phyloP scores from a whole-genome alignment of 2,329 filamentous ascomycete genomes.

The Sclerotinia trifoliorum region DNA sequence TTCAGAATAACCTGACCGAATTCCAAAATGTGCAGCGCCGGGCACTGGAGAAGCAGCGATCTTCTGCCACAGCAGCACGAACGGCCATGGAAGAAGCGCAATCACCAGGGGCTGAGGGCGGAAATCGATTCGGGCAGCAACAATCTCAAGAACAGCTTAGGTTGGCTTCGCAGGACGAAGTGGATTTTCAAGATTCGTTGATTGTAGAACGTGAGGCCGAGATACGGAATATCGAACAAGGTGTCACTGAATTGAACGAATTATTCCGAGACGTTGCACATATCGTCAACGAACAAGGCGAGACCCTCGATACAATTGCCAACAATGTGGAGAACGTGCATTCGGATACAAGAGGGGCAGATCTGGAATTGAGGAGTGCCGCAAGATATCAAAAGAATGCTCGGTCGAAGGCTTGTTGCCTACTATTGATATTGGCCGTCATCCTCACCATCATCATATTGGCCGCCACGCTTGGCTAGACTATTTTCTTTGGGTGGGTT shows the following conservation, averaged over 20 bases:
- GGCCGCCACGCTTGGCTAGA: conserved; percentile 73
- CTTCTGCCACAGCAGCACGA: conserved; percentile 78
- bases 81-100: conserved; percentile 68
- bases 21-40: conserved; percentile 90
- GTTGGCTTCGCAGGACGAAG: conserved; percentile 86
- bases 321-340: conserved; percentile 84
- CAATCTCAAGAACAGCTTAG: conserved; percentile 75
- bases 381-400: conserved; percentile 94
- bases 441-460: conserved; percentile 88
- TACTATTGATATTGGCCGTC: conserved; percentile 83
- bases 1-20: conserved; percentile 81
- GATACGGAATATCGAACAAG: conserved; percentile 96
- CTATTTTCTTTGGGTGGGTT: neutral
- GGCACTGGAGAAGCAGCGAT: conserved; percentile 89
- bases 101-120: conserved; percentile 40
- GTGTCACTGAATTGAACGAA: conserved; percentile 92
- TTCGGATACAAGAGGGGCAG: conserved; percentile 79
- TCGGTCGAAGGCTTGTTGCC: conserved; percentile 88
- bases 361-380: conserved; percentile 80
- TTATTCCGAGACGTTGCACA: conserved; percentile 97
- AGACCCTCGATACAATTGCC: conserved; percentile 80
- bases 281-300: conserved; percentile 92
- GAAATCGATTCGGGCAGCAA: conserved; percentile 48
- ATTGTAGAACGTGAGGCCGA: conserved; percentile 96
- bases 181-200: conserved; percentile 94